Evolutionary conservation across 1,284 basidiomycete genomes (phyloP).

Genomic region (Schizophyllum commune): DNA sequence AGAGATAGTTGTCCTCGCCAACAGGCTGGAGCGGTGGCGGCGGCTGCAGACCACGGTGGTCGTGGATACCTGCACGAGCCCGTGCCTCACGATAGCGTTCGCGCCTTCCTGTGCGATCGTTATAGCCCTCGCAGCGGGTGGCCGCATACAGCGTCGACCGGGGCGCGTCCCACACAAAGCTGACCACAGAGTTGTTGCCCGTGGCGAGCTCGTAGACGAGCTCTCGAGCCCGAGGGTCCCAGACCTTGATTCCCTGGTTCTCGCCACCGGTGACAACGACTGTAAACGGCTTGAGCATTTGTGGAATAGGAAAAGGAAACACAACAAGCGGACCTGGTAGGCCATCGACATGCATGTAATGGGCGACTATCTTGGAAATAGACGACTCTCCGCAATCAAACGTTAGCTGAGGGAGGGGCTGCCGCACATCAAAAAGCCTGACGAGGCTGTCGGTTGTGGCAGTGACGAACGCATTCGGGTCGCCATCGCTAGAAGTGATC

Average conservation of each 20-base stretch:
- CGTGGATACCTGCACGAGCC: no score
- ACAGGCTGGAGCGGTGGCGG: no score
- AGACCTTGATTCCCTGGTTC: constrained; percentile 24
- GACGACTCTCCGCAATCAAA: constrained; percentile 14
- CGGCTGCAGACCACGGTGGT: no score
- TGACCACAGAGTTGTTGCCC: constrained; percentile 29
- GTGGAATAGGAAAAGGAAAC: no score
- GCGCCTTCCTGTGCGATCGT: no score
- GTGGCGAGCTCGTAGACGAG: constrained; percentile 32
- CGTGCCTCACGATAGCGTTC: no score
- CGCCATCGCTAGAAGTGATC: constrained; percentile 25
- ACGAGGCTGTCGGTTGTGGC: constrained; percentile 28
- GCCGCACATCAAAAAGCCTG: constrained; percentile 30
- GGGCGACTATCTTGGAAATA: no score
- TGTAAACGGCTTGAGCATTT: constrained; percentile 5
- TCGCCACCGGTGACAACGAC: constrained; percentile 24
- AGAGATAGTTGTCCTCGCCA: constrained; percentile 7
- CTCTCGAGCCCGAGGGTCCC: constrained; percentile 30
- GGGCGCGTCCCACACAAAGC: constrained; percentile 26
- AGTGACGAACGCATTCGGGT: constrained; percentile 29
- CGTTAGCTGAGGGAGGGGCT: constrained; percentile 5
- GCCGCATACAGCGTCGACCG: constrained; percentile 26
- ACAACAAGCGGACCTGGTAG: background rate
- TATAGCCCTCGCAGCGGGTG: constrained; percentile 15
- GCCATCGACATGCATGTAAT: constrained; percentile 8